Evolutionary conservation across 2,329 filamentous ascomycete species (phyloP), one percentile per base, ranked within the genome.

Genomic region (Lasiodiplodia hormozganensis): DNA sequence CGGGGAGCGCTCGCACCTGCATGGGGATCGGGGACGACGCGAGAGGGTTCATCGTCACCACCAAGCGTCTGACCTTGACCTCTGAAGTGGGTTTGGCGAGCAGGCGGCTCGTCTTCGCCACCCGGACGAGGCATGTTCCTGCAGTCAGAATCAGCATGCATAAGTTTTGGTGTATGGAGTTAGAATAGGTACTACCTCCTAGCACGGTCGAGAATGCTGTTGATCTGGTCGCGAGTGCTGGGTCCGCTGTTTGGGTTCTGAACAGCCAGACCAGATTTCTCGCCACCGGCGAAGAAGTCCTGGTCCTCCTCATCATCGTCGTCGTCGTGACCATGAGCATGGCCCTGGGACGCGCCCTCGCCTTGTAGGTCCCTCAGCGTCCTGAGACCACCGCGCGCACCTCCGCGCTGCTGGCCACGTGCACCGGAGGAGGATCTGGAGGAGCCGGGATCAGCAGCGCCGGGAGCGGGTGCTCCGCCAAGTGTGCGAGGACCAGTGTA

Each of bases 281-380:
- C 93, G 40, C 93, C 93, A 64, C 93, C 93, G 23, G 93, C 90
- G 78, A 94, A 96, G 71, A 94, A 82, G 75, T 96, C 92, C 69
- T 84, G 83, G 31, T 85, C 84, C 71, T 88, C 85, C 43, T 87
- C 83, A 34, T 89, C 87, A 1, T 90, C 84, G 1, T 86, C 82
- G 18, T 89, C 86, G 62, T 87, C 84, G 58, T 88, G 82, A 18
- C 80, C 83, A 71, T 86, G 81, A 47, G 80, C 82, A 23, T 84
- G 76, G 34, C 74, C 72, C 12, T 57, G 57, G 38, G 71, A 71
- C 58, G 73, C 81, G 31, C 84, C 84, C 18, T 74, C 72, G 43
- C 75, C 75, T 73, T 84, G 82, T 40, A 85, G 71, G 72, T 85
- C 83, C 64, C 77, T 77, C 54, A 85, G 71, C 23, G 83, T 85